Percentiles rank a stretch among this genome's conserved stretches.
These are phyloP conservation scores for Arachis stenosperma DNA, from an alignment of 306 rosid genomes.

Conservation along the genomic window DNA sequence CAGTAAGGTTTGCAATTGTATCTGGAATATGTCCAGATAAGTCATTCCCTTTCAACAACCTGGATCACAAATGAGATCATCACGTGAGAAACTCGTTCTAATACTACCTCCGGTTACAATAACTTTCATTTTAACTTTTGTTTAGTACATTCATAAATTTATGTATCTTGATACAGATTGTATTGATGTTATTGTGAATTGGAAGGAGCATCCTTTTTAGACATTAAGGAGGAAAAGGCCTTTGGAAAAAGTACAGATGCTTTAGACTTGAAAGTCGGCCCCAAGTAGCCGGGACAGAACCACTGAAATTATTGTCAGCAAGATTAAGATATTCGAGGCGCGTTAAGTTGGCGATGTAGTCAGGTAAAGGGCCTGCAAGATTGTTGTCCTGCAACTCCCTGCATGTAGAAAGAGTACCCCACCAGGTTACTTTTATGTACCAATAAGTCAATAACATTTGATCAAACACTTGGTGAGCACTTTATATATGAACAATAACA, in stretches of 20 bases:
- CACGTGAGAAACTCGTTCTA: neutral
- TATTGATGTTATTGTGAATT: no score
- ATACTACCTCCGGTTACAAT: no score
- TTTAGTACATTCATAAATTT: no score
- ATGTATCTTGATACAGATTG: no score
- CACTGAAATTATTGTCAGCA: slow-evolving; percentile 66
- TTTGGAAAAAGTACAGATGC: slow-evolving; percentile 58
- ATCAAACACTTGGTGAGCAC: neutral
- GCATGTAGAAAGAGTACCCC: slow-evolving; percentile 33
- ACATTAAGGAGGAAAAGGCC: slow-evolving; percentile 11
- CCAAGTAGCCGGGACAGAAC: slow-evolving; percentile 74
- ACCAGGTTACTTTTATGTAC: neutral
- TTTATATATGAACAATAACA: neutral
- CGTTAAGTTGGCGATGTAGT: slow-evolving; percentile 70
- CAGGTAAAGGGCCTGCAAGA: slow-evolving; percentile 74
- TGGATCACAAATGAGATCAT: slow-evolving; percentile 39
- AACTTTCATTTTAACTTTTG: no score
- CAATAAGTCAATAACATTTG: neutral
- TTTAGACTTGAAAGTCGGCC: slow-evolving; percentile 68
- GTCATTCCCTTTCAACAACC: slow-evolving; percentile 53
- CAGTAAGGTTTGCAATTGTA: slow-evolving; percentile 47
- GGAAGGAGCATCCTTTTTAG: neutral
- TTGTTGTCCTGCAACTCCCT: slow-evolving; percentile 84
- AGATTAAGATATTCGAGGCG: slow-evolving; percentile 80
- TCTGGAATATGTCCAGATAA: slow-evolving; percentile 55